These are phyloP conservation scores for Xylaria scruposa DNA, from an alignment of 495 filamentous ascomycete species.

Conservation along the genomic window DNA sequence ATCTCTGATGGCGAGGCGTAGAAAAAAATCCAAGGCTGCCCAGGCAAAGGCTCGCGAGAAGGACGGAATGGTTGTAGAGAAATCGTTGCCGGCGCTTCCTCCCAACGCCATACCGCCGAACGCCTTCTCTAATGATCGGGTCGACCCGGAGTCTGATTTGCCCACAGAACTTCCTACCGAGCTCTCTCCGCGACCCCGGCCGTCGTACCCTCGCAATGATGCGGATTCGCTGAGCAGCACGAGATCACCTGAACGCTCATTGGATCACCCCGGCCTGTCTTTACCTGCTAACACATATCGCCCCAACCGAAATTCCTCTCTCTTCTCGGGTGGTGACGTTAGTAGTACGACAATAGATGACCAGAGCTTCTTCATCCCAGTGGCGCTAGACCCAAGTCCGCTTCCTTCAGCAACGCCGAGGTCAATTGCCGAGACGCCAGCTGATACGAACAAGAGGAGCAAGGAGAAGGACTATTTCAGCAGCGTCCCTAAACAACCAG, in stretches of 20 bases:
- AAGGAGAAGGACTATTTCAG: slow-evolving; percentile 63
- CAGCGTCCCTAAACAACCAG: slow-evolving; percentile 40
- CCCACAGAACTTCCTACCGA: slow-evolving; percentile 78
- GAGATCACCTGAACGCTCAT: slow-evolving; percentile 55
- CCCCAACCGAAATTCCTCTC: slow-evolving; percentile 74
- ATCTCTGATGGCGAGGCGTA: slow-evolving; percentile 92
- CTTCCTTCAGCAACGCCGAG: slow-evolving; percentile 66
- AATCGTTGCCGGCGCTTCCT: slow-evolving; percentile 91
- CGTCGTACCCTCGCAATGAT: slow-evolving; percentile 54
- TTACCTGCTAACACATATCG: slow-evolving; percentile 80
- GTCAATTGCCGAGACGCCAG: slow-evolving; percentile 57
- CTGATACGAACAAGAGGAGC: slow-evolving; percentile 49
- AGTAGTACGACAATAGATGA: slow-evolving; percentile 52
- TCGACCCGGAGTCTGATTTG: slow-evolving; percentile 77
- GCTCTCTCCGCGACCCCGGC: slow-evolving; percentile 68
- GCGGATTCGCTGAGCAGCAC: slow-evolving; percentile 57
- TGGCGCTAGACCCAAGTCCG: slow-evolving; percentile 85
- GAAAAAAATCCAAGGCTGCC: slow-evolving; percentile 81
- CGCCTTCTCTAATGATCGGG: slow-evolving; percentile 67
- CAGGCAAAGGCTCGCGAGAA: slow-evolving; percentile 66
- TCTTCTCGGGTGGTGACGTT: slow-evolving; percentile 65
- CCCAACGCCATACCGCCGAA: slow-evolving; percentile 70
- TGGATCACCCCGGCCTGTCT: slow-evolving; percentile 64
- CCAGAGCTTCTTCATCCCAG: slow-evolving; percentile 86
- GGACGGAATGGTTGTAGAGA: slow-evolving; percentile 78